A percentile compares a stretch with the other conserved stretches of the same genome.
Conservation (phyloP, 2,329 filamentous ascomycete species). For the Fusarium sulawesiense region DNA sequence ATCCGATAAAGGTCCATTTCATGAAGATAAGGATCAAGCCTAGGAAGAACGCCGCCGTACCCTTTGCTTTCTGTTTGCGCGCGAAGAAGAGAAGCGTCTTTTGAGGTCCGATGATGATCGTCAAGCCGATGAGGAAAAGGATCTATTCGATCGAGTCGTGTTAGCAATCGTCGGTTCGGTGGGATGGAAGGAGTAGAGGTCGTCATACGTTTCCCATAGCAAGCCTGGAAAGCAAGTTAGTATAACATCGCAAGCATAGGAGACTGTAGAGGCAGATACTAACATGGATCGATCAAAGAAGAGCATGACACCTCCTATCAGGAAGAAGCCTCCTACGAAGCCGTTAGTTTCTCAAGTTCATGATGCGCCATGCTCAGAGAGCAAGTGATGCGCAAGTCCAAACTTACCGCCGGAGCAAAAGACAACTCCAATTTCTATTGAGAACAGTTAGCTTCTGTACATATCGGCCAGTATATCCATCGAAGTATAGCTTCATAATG, state of each 20-base stretch:
- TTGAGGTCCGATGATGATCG: slow-evolving; percentile 90
- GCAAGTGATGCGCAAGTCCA: slow-evolving; percentile 41
- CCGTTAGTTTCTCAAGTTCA: slow-evolving; percentile 32
- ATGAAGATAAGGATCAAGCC: slow-evolving; percentile 88
- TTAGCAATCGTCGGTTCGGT: slow-evolving; percentile 30
- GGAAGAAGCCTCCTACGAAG: slow-evolving; percentile 85
- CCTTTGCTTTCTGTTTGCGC: slow-evolving; percentile 90
- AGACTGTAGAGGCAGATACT: slow-evolving; percentile 49
- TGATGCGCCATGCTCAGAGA: slow-evolving; percentile 37
- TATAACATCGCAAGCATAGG: slow-evolving; percentile 80
- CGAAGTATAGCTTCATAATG: slow-evolving; percentile 2
- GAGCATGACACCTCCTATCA: slow-evolving; percentile 91
- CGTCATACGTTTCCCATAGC: slow-evolving; percentile 94
- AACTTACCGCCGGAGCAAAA: slow-evolving; percentile 97
- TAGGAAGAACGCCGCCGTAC: slow-evolving; percentile 85
- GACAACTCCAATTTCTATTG: slow-evolving; percentile 91
- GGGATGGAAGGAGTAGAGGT: slow-evolving; percentile 12
- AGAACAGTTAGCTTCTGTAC: slow-evolving; percentile 47
- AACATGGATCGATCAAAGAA: slow-evolving; percentile 98
- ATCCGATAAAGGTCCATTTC: slow-evolving; percentile 91
- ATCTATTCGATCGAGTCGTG: slow-evolving; percentile 67
- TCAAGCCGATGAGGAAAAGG: slow-evolving; percentile 96
- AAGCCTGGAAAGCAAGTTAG: slow-evolving; percentile 80
- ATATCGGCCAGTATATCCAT: not conserved
- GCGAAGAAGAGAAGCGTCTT: slow-evolving; percentile 97